These are phyloP conservation scores for Parafenestella ontariensis DNA, from an alignment of 2,329 filamentous ascomycete species.

Conservation along the genomic window DNA sequence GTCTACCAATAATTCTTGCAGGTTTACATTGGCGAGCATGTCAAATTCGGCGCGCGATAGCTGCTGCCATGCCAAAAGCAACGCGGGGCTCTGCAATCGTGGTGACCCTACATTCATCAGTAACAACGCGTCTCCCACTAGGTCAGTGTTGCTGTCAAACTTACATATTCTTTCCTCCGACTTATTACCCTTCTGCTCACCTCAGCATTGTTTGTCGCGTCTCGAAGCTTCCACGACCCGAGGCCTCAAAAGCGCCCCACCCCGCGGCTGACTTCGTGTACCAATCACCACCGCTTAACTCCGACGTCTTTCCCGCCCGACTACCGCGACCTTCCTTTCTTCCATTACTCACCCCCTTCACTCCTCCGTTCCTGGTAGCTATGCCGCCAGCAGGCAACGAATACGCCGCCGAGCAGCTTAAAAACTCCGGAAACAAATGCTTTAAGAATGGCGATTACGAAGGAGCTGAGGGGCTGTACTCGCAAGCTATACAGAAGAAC, in stretches of 20 bases:
- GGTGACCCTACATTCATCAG: not conserved
- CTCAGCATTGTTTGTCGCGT: constrained; percentile 18
- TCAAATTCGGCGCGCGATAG: not conserved
- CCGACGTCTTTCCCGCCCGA: constrained; percentile 26
- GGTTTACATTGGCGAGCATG: too few species aligned
- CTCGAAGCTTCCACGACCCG: constrained; percentile 33
- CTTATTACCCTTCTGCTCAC: constrained; percentile 18
- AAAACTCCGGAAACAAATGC: constrained; percentile 65
- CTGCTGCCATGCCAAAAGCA: not conserved
- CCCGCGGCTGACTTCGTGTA: constrained; percentile 14
- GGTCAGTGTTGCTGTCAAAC: not conserved
- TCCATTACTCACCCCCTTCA: constrained; percentile 1
- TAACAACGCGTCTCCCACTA: not conserved
- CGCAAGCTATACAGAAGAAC: constrained; percentile 81
- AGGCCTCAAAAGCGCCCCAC: constrained; percentile 24
- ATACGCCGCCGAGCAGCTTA: constrained; percentile 55
- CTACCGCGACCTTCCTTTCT: constrained; percentile 1
- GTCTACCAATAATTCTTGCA: not conserved
- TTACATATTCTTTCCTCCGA: not conserved
- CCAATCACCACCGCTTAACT: constrained; percentile 32
- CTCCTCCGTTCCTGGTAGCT: not conserved
- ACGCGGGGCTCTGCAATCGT: not conserved
- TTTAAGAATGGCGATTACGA: constrained; percentile 71
- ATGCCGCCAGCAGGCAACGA: constrained; percentile 42
- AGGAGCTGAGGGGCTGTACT: constrained; percentile 73